These are phyloP conservation scores for Coprinopsis cinerea DNA, from an alignment of 768 basidiomycete genomes.

Conservation along the genomic window DNA sequence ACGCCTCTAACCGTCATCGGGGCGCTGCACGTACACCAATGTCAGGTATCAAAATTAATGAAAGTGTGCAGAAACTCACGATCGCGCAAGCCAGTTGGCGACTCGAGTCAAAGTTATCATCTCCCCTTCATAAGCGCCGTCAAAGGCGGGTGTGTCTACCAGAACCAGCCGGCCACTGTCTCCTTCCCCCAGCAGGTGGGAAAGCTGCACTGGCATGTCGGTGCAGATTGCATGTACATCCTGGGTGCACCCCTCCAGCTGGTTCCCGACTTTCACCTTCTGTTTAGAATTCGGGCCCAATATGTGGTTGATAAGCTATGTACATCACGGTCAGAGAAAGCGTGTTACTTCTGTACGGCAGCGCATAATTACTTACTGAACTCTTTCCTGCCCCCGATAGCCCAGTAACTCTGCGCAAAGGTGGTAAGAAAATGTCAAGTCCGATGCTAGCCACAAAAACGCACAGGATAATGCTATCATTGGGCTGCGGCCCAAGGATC, in stretches of 20 bases:
- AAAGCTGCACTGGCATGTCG: neutral
- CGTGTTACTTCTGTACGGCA: neutral
- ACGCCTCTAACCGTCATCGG: conserved; percentile 8
- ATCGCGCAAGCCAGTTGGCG: neutral
- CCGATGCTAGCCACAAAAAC: too few species aligned
- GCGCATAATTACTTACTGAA: neutral
- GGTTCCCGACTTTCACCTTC: neutral
- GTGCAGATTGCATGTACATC: neutral
- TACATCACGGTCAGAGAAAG: neutral
- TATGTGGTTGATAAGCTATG: neutral
- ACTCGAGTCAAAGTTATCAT: neutral
- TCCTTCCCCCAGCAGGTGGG: neutral
- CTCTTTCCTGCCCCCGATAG: neutral
- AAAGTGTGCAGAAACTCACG: neutral
- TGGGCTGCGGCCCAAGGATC: too few species aligned
- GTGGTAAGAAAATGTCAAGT: too few species aligned
- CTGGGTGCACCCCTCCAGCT: neutral
- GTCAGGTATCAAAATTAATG: too few species aligned
- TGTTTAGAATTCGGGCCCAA: neutral
- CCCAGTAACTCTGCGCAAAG: neutral
- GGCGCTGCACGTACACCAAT: conserved; percentile 4
- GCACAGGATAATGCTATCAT: too few species aligned
- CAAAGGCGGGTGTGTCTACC: conserved; percentile 10
- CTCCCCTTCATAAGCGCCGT: conserved; percentile 1
- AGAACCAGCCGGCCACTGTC: neutral